These are phyloP conservation scores for Tagetes erecta DNA, from an alignment of 129 eudicot genomes.

Conservation along the genomic window DNA sequence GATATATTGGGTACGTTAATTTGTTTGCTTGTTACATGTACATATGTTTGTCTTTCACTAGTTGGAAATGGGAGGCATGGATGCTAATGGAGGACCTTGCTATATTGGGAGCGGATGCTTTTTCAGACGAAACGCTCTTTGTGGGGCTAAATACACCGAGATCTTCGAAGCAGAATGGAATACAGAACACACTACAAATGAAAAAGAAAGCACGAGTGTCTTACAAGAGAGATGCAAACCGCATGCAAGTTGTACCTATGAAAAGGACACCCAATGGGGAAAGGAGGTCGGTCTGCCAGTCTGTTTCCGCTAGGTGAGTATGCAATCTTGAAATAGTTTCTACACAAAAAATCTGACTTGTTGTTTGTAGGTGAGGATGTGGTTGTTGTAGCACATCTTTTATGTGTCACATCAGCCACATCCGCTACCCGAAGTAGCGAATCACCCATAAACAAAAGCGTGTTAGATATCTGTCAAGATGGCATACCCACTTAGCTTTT, in stretches of 20 bases:
- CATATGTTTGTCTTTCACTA: background rate
- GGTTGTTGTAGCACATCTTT: no score
- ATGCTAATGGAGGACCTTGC: slow-evolving; percentile 31
- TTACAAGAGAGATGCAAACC: slow-evolving; percentile 17
- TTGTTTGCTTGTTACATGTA: no score
- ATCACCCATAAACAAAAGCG: no score
- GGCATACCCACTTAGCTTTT: no score
- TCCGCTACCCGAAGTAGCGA: no score
- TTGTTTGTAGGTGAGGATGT: no score
- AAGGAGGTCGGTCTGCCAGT: background rate
- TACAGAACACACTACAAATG: background rate
- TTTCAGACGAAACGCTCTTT: slow-evolving; percentile 7
- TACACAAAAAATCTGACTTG: no score
- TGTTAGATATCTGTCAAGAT: no score
- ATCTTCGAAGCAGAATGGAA: background rate
- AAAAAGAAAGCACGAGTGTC: slow-evolving; percentile 1
- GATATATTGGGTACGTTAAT: no score
- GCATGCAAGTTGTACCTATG: slow-evolving; percentile 9
- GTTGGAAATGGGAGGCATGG: slow-evolving; percentile 25
- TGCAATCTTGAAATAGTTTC: no score
- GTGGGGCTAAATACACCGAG: slow-evolving; percentile 1
- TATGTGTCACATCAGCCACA: no score
- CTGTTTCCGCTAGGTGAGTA: no score
- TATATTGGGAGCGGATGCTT: slow-evolving; percentile 24
- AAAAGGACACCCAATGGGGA: slow-evolving; percentile 14